Base-by-base conservation (phyloP, 495 filamentous ascomycete species). In the Xylaria sp. region DNA sequence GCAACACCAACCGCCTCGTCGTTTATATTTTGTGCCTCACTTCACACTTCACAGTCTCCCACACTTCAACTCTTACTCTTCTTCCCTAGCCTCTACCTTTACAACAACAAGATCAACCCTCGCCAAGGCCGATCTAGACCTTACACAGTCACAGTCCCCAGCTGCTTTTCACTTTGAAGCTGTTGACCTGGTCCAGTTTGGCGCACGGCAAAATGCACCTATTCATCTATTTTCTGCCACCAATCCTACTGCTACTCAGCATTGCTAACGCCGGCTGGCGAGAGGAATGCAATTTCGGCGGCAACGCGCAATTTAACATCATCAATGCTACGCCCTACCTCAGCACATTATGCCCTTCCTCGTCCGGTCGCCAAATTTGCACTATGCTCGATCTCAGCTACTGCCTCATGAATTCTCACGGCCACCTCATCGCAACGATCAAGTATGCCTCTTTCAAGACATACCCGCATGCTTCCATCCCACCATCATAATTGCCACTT, bases 381-480 rank as follows among this genome's bases (percentile, higher is more conserved):
- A 69, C 67, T 33, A 62, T 69, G 57, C 67, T 69, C 57, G 57
- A 69, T 12, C 67, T 69, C 57, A 69, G 67, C 67, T 69, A 69
- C 57, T 69, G 67, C 67, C 24, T 61, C 67, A 61, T 50, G 43
- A 69, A 69, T 12, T 44, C 67, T 12, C 43, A 46, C 57, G 67
- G 67, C 33, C 67, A 69, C 33, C 43, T 69, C 0, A 40, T 29
- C 31, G n/a, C 41, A 1, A 69, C 67, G 9, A 69, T 69, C 44
- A 69, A 69, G 67, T 69, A 69, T 11, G 67, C 15, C 33, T 17
- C 67, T 37, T 6, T 12, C 17, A 48, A 17, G 19, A 0, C 26
- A 12, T 9, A 19, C 12, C 55, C 24, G 2, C 19, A 48, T 35
- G n/a, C 35, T 14, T 48, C 31, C 3, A 41, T 50, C n/a, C 8